A percentile compares a stretch with the other conserved stretches of the same genome.
Conservation (phyloP, 1,139 yeast genomes). For the Kodamaea suecica region DNA sequence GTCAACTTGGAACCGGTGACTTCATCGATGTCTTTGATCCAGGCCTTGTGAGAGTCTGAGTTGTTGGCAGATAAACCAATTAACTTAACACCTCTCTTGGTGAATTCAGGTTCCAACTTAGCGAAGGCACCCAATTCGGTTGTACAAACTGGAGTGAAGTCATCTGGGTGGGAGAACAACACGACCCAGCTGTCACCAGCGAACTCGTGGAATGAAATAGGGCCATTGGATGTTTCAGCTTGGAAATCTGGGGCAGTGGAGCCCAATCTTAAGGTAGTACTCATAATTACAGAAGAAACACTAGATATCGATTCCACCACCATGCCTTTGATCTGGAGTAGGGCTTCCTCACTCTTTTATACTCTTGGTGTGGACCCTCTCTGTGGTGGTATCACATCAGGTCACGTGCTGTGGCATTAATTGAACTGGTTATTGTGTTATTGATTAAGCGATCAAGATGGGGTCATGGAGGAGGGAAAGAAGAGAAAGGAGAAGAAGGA, state of each 20-base stretch:
- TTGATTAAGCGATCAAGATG: too few species aligned
- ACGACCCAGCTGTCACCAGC: constrained; percentile 81
- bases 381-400: constrained; percentile 8
- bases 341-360: too few species aligned
- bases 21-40: constrained; percentile 89
- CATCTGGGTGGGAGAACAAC: constrained; percentile 89
- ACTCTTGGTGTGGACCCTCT: too few species aligned
- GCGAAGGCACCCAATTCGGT: constrained; percentile 94
- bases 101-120: constrained; percentile 76
- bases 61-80: constrained; percentile 83
- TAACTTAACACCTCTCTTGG: constrained; percentile 74
- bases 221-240: constrained; percentile 75
- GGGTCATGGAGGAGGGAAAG: too few species aligned
- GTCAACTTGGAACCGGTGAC: constrained; percentile 65
- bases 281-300: too few species aligned
- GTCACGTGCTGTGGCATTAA: too few species aligned
- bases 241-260: constrained; percentile 81
- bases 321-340: too few species aligned
- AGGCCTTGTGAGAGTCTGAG: constrained; percentile 69
- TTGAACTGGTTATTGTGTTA: too few species aligned
- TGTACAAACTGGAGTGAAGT: constrained; percentile 93
- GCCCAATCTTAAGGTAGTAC: constrained; percentile 29
- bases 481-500: not conserved
- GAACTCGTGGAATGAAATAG: constrained; percentile 76
- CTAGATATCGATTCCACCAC: too few species aligned